Base-by-base conservation (phyloP, 179 eudicot genomes). In the Patellifolia procumbens region DNA sequence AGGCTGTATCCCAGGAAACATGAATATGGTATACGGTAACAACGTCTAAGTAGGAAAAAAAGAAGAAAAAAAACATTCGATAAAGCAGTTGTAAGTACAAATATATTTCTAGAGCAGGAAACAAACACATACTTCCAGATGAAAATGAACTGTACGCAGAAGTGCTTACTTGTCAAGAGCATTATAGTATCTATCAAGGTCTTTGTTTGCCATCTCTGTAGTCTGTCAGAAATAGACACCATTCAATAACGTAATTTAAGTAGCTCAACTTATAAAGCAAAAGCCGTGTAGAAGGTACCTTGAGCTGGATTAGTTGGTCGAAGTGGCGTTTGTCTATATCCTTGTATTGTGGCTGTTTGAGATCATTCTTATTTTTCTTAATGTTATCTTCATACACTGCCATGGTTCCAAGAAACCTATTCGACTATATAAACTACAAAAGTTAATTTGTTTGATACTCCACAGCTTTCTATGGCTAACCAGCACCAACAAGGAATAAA, bases 191-290 rank as follows among this genome's bases (percentile, higher is more conserved):
- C 89, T 87, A 74, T 95, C 97, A 53, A 95, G 89, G 86, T 95
- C 99, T 87, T 95, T 95, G 87, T 95, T 95, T 51, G 99, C 97
- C 99, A 95, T 95, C 84, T 95, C 99, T 64, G 92, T 88, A 76
- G 99, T 95, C 99, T 95, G 95, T 74, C 71, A 77, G 34, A 72
- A 20, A 59, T 32, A 69, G 70, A 64, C 6, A 60, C 20, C 20
- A n/a, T 72, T 77, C 70, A 79, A 9, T 26, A 66, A 74, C 58
- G 52, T 53, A 68, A 13, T n/a, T 49, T 9, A 73, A 68, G 52
- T 1, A 68, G 17, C 70, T 35, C 17, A 20, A 77, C 46, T 68
- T 11, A 63, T 31, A 63, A 39, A 42, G 55, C 56, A 48, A 69
- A 69, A 69, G 42, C 59, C 29, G 26, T 31, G 59, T 48, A 34